Evolutionary conservation across 257 asterid species (phyloP).

Genomic region (Nemophila menziesii): DNA sequence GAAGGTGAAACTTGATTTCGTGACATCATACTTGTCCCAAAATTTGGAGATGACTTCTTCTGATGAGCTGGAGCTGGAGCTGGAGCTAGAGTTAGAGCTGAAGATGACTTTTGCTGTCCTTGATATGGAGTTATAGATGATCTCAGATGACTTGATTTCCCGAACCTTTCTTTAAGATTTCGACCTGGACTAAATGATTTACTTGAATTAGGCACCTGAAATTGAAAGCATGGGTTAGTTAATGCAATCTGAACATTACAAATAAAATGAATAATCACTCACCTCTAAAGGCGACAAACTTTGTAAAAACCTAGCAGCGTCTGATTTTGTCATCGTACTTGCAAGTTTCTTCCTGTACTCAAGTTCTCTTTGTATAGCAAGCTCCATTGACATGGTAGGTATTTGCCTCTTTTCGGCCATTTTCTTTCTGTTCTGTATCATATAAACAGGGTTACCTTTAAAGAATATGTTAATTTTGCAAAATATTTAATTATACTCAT

Average conservation of each 20-base stretch:
- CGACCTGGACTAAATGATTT: neutral
- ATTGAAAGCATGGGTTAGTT: no score
- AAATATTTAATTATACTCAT: no score
- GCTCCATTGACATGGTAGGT: conserved; percentile 11
- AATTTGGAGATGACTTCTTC: conserved; percentile 2
- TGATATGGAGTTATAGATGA: neutral
- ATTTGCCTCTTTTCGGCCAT: conserved; percentile 24
- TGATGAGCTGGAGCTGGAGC: no score
- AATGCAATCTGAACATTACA: neutral
- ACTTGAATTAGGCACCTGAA: conserved; percentile 16
- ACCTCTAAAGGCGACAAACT: conserved; percentile 16
- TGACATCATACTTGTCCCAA: neutral
- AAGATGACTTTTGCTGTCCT: no score
- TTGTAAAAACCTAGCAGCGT: neutral
- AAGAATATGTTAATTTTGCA: no score
- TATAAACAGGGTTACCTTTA: no score
- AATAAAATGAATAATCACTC: neutral
- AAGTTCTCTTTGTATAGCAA: conserved; percentile 16
- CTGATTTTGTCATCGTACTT: conserved; percentile 5
- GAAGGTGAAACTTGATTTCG: neutral
- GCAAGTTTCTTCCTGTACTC: conserved; percentile 15
- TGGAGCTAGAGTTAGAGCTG: no score
- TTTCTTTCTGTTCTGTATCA: no score
- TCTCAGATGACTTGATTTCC: neutral
- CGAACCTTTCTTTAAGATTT: neutral